Percentiles rank a stretch among this genome's conserved stretches.
These are phyloP conservation scores for Clonostachys byssicola DNA, from an alignment of 2,329 filamentous ascomycete species.

Conservation along the genomic window DNA sequence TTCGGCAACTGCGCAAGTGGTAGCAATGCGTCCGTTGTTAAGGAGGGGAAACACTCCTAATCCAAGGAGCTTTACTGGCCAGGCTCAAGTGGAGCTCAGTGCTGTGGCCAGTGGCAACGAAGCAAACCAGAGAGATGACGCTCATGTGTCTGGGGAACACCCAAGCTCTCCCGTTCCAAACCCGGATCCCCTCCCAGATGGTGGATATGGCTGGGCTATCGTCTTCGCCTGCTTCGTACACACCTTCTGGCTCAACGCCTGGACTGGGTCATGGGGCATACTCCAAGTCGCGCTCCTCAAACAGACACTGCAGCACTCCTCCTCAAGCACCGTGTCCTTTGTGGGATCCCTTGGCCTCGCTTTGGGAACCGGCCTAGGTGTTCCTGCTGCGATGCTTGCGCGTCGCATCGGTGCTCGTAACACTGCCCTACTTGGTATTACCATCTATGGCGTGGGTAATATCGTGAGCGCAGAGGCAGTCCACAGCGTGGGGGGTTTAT, in stretches of 20 bases:
- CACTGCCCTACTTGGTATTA: neutral
- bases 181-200: slow-evolving; percentile 3
- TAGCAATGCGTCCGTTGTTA: no score
- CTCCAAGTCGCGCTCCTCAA: slow-evolving; percentile 3
- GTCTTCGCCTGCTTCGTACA: slow-evolving; percentile 1
- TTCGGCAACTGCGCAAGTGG: no score
- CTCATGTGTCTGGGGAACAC: no score
- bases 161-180: no score
- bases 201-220: slow-evolving; percentile 5
- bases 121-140: no score
- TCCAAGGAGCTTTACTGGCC: no score
- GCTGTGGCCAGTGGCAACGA: no score
- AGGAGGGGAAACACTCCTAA: no score
- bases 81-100: no score
- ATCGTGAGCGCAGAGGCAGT: slow-evolving; percentile 1
- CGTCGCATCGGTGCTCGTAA: slow-evolving; percentile 1
- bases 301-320: neutral
- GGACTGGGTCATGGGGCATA: slow-evolving; percentile 4
- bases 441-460: slow-evolving; percentile 1
- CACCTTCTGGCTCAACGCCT: slow-evolving; percentile 5
- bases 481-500: slow-evolving; percentile 1
- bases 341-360: slow-evolving; percentile 4
- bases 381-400: neutral
- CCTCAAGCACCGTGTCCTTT: slow-evolving; percentile 4
- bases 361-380: neutral